Evolutionary conservation across 768 basidiomycete genomes (phyloP).

Genomic region (Asterophora lycoperdoides): DNA sequence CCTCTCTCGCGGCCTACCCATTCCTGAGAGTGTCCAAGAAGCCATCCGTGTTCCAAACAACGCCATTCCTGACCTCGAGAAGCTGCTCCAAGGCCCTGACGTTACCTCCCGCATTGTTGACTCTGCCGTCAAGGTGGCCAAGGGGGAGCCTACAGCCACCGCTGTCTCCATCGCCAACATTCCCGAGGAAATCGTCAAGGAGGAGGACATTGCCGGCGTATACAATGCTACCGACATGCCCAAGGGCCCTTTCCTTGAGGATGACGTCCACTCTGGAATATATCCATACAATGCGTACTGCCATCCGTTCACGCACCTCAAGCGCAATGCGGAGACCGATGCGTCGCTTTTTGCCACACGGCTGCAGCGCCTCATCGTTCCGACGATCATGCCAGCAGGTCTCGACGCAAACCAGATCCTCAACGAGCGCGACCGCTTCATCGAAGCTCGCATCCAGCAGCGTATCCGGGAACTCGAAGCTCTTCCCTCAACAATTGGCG

Average conservation of each 20-base stretch:
- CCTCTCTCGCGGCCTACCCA: constrained; percentile 57
- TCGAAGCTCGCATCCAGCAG: constrained; percentile 86
- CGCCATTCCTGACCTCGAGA: constrained; percentile 60
- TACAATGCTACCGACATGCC: constrained; percentile 59
- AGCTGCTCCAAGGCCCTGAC: constrained; percentile 57
- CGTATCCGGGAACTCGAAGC: constrained; percentile 83
- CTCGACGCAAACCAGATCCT: constrained; percentile 90
- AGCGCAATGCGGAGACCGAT: constrained; percentile 56
- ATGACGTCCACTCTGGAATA: constrained; percentile 72
- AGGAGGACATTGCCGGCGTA: constrained; percentile 43
- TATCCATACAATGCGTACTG: constrained; percentile 91
- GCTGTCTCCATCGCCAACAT: constrained; percentile 23
- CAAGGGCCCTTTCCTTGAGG: constrained; percentile 74
- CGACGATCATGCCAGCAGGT: constrained; percentile 85
- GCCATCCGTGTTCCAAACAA: constrained; percentile 63
- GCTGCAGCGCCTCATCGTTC: constrained; percentile 77
- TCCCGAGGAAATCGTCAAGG: constrained; percentile 47
- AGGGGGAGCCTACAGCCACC: constrained; percentile 39
- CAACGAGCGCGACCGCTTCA: constrained; percentile 87
- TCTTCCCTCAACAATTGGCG: constrained; percentile 75
- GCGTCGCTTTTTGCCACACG: constrained; percentile 65
- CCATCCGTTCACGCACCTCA: constrained; percentile 79
- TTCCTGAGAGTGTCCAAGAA: constrained; percentile 67
- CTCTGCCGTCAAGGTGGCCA: constrained; percentile 69
- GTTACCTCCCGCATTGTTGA: constrained; percentile 63